A percentile compares a stretch with the other conserved stretches of the same genome.
phyloP scores from a whole-genome alignment of 352 stramenopile species.

The Pythium rishiriense region DNA sequence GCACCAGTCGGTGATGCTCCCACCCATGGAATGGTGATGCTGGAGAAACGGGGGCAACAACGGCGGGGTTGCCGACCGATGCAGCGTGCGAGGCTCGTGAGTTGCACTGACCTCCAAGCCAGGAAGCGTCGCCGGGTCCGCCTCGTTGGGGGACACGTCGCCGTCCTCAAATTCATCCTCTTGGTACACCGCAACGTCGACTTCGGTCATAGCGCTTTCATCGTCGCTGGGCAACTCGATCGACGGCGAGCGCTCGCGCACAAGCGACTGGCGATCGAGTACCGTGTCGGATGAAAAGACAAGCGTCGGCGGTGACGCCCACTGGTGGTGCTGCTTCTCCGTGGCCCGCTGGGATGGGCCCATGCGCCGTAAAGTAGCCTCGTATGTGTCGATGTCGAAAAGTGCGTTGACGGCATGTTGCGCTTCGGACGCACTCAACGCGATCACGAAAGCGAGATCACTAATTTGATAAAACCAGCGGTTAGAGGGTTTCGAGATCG shows the following conservation, averaged over 20 bases:
- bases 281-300: constrained; percentile 53
- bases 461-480: no score
- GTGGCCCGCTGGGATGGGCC: constrained; percentile 3
- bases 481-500: no score
- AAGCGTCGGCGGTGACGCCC: constrained; percentile 34
- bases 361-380: constrained; percentile 7
- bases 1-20: constrained; percentile 27
- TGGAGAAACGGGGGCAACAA: constrained; percentile 21
- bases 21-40: constrained; percentile 20
- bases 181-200: constrained; percentile 8
- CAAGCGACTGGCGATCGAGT: constrained; percentile 48
- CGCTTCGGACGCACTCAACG: constrained; percentile 42
- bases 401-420: constrained; percentile 42
- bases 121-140: not conserved
- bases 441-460: constrained; percentile 56
- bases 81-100: not conserved
- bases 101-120: constrained; percentile 3
- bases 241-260: constrained; percentile 29
- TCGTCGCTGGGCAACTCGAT: constrained; percentile 28
- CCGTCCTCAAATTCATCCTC: not conserved
- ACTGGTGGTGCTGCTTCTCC: constrained; percentile 6
- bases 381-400: constrained; percentile 2
- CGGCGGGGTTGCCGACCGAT: constrained; percentile 6
- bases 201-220: constrained; percentile 5
- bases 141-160: not conserved